Conservation (phyloP, 495 filamentous ascomycete species). For the Penicillium coffeae region DNA sequence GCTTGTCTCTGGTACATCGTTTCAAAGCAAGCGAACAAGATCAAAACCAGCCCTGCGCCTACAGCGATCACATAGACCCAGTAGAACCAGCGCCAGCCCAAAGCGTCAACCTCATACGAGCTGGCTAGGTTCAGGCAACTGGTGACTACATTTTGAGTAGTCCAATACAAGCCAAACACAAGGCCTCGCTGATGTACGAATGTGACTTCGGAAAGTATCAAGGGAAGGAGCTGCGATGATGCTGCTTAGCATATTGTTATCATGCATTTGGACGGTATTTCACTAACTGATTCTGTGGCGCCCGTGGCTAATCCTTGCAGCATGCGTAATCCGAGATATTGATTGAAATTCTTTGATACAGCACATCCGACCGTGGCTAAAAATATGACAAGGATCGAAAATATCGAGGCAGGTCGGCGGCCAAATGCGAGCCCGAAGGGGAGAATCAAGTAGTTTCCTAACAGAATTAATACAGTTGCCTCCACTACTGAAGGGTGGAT, state of each 20-base stretch:
- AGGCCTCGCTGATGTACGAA: conserved; percentile 31
- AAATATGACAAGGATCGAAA: conserved; percentile 21
- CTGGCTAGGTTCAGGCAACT: conserved; percentile 26
- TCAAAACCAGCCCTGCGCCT: conserved; percentile 27
- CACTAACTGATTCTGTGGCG: conserved; percentile 31
- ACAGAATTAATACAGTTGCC: background rate
- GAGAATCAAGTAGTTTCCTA: conserved; percentile 34
- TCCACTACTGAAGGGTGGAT: too few species aligned
- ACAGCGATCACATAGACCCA: conserved; percentile 33
- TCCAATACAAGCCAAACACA: conserved; percentile 32
- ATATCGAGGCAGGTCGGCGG: conserved; percentile 20
- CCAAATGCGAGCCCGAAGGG: conserved; percentile 28
- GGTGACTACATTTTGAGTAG: conserved; percentile 31
- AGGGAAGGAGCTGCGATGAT: conserved; percentile 24
- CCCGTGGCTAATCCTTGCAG: conserved; percentile 33
- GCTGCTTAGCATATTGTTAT: background rate
- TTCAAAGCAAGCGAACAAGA: conserved; percentile 29
- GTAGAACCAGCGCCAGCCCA: conserved; percentile 40
- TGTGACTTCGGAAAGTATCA: conserved; percentile 33
- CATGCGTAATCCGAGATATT: conserved; percentile 30
- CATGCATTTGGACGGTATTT: background rate
- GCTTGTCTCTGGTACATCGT: conserved; percentile 25
- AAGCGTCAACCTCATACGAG: conserved; percentile 29
- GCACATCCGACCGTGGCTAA: conserved; percentile 28
- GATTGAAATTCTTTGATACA: conserved; percentile 22